A percentile compares a stretch with the other conserved stretches of the same genome.
Evolutionary conservation across 2,329 filamentous ascomycete species (phyloP).

Genomic region (Cercospora zeina): DNA sequence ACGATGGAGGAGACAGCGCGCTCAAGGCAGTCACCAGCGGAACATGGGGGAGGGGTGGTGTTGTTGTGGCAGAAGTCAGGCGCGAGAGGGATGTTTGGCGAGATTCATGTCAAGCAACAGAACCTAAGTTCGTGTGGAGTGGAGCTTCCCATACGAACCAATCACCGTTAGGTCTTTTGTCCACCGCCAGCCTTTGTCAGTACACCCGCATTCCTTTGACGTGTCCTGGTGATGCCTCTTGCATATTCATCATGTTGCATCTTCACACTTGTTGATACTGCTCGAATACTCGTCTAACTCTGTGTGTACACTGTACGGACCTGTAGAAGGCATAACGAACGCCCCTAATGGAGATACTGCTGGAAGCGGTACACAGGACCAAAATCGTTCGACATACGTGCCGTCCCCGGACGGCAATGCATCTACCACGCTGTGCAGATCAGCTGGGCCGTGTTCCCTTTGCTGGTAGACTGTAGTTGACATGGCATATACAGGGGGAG

Average conservation of each 20-base stretch:
- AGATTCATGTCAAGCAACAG: constrained; percentile 11
- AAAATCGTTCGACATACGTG: background rate
- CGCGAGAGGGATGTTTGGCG: background rate
- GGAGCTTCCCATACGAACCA: constrained; percentile 4
- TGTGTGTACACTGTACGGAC: too few species aligned
- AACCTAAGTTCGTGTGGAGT: too few species aligned
- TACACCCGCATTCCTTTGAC: background rate
- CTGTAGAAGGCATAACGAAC: too few species aligned
- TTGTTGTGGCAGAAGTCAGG: background rate
- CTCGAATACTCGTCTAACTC: too few species aligned
- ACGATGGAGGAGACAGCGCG: background rate
- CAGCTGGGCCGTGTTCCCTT: background rate
- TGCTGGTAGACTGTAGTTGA: background rate
- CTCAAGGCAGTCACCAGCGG: constrained; percentile 1
- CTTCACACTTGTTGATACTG: background rate
- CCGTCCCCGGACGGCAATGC: background rate
- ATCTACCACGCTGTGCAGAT: background rate
- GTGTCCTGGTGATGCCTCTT: background rate
- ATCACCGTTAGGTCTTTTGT: background rate
- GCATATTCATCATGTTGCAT: background rate
- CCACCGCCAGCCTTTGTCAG: background rate
- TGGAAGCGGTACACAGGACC: too few species aligned
- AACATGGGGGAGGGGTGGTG: constrained; percentile 6
- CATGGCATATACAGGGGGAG: background rate
- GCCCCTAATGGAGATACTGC: too few species aligned